A percentile compares a stretch with the other conserved stretches of the same genome.
These are phyloP conservation scores for Myxozyma sirexii DNA, from an alignment of 805 yeast species.

Conservation along the genomic window DNA sequence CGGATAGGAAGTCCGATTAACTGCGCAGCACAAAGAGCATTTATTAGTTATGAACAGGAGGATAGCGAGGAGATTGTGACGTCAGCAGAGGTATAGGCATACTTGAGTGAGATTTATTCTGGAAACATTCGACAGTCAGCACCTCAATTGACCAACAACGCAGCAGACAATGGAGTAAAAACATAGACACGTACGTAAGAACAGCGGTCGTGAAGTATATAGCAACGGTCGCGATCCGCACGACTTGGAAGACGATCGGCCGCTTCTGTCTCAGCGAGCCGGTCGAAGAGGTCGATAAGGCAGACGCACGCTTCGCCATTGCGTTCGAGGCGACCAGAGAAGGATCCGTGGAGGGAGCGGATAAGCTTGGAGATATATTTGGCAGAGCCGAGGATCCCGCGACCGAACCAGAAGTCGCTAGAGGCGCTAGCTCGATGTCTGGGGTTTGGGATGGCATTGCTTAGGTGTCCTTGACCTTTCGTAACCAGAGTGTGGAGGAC, in stretches of 20 bases:
- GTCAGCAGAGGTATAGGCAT: neutral
- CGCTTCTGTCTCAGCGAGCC: slow-evolving; percentile 14
- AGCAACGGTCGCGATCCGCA: slow-evolving; percentile 20
- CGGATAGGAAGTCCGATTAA: slow-evolving; percentile 40
- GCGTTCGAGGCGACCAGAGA: neutral
- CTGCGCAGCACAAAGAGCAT: neutral
- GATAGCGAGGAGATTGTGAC: neutral
- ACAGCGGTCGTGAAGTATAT: slow-evolving; percentile 29
- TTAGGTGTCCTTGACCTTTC: too few species aligned
- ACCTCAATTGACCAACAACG: slow-evolving; percentile 1
- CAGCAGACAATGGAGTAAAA: neutral
- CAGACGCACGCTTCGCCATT: slow-evolving; percentile 10
- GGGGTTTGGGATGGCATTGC: slow-evolving; percentile 13
- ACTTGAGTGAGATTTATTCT: slow-evolving; percentile 33
- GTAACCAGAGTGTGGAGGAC: neutral
- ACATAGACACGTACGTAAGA: slow-evolving; percentile 16
- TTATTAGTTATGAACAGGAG: neutral
- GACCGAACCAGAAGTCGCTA: slow-evolving; percentile 8
- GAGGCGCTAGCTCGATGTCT: slow-evolving; percentile 18
- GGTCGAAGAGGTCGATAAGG: slow-evolving; percentile 5
- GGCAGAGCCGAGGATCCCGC: neutral
- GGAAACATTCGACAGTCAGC: neutral
- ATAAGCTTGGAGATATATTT: neutral
- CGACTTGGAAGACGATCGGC: slow-evolving; percentile 20
- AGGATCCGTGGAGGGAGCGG: slow-evolving; percentile 1